These are phyloP conservation scores for Pisolithus sp. DNA, from an alignment of 768 basidiomycete genomes.

Conservation along the genomic window DNA sequence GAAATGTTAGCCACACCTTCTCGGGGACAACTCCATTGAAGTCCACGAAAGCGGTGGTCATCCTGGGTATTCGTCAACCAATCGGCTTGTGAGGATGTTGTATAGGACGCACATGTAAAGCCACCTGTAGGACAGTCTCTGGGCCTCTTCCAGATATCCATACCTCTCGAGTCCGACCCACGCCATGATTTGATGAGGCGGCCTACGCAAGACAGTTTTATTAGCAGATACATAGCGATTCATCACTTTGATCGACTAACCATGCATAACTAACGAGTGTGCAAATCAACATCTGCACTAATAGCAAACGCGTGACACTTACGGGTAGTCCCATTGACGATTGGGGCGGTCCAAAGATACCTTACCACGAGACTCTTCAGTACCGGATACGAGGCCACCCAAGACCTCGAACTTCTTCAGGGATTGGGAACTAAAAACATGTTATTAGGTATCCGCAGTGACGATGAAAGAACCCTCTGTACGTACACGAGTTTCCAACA, in stretches of 20 bases:
- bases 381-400: conserved; percentile 92
- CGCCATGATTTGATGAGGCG: conserved; percentile 97
- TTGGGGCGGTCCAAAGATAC: conserved; percentile 95
- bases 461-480: neutral
- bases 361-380: conserved; percentile 92
- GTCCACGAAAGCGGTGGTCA: conserved; percentile 91
- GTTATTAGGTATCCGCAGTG: conserved; percentile 11
- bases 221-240: conserved; percentile 8
- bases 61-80: conserved; percentile 40
- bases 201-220: conserved; percentile 40
- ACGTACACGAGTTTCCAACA: conserved; percentile 89
- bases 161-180: conserved; percentile 98
- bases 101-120: conserved; percentile 74
- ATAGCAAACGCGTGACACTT: conserved; percentile 30
- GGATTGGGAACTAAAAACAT: conserved; percentile 60
- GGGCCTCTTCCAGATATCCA: conserved; percentile 89
- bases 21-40: conserved; percentile 98
- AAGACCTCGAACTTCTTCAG: conserved; percentile 94
- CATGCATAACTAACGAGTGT: conserved; percentile 55
- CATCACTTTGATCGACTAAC: conserved; percentile 24
- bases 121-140: conserved; percentile 90
- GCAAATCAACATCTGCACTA: conserved; percentile 5
- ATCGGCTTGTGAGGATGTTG: neutral
- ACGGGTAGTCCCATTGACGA: conserved; percentile 98
- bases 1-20: conserved; percentile 47